These are phyloP conservation scores for Chaetomium globosum DNA, from an alignment of 2,329 filamentous ascomycete genomes.

Conservation along the genomic window DNA sequence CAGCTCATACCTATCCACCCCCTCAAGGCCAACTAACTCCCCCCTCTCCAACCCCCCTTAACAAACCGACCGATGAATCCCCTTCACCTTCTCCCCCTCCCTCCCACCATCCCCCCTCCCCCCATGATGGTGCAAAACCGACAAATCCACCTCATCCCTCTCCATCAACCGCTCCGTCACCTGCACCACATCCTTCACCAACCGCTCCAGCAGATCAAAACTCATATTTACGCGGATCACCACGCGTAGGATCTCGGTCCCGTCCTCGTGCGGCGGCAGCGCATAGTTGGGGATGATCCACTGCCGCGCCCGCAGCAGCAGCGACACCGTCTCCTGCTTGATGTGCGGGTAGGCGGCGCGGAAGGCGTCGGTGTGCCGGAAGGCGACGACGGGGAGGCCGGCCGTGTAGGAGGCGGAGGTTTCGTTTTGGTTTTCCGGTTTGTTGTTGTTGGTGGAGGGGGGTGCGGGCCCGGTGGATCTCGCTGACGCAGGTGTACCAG, in stretches of 20 bases:
- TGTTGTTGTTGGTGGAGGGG: background rate
- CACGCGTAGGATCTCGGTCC: conserved; percentile 67
- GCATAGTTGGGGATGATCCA: conserved; percentile 75
- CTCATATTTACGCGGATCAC: conserved; percentile 69
- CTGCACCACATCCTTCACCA: conserved; percentile 62
- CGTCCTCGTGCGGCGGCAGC: conserved; percentile 62
- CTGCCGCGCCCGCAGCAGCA: conserved; percentile 65
- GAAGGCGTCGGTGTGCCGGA: conserved; percentile 64
- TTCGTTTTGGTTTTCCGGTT: conserved; percentile 43
- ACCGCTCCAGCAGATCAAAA: conserved; percentile 66
- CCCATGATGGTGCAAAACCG: conserved; percentile 45
- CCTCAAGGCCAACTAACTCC: background rate
- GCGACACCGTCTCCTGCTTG: conserved; percentile 65
- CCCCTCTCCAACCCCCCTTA: conserved; percentile 15
- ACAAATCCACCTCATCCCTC: conserved; percentile 55
- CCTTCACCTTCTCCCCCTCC: conserved; percentile 35
- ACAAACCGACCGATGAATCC: conserved; percentile 38
- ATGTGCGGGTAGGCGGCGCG: conserved; percentile 62
- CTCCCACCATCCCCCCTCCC: conserved; percentile 18
- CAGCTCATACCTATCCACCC: background rate
- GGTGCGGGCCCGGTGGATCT: conserved; percentile 62
- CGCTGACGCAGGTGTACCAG: conserved; percentile 67
- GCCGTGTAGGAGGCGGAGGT: conserved; percentile 64
- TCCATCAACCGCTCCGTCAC: conserved; percentile 65
- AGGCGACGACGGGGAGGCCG: conserved; percentile 69